phyloP scores from a whole-genome alignment of 306 rosid species.

The Heteromeles arbutifolia region DNA sequence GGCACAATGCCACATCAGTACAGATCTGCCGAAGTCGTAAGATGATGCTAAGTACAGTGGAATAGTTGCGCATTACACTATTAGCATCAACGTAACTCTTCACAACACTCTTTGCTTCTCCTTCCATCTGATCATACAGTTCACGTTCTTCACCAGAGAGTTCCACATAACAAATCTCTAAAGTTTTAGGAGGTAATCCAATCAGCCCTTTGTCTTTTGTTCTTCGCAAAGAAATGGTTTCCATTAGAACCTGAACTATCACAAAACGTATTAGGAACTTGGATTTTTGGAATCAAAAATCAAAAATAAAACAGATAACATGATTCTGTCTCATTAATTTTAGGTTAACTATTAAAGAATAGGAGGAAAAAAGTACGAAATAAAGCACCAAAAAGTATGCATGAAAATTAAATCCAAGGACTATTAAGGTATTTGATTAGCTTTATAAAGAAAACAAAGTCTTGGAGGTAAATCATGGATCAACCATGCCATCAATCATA shows the following conservation, averaged over 20 bases:
- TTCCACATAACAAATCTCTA: conserved; percentile 54
- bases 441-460: not conserved
- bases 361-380: not conserved
- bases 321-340: not conserved
- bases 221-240: conserved; percentile 69
- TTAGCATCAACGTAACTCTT: conserved; percentile 10
- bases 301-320: not conserved
- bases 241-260: conserved; percentile 54
- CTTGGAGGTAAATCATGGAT: not conserved
- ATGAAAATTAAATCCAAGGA: not conserved
- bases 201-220: conserved; percentile 54
- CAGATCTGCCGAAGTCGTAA: conserved; percentile 82
- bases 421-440: not conserved
- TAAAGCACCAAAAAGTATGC: not conserved
- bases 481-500: not conserved
- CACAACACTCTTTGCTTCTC: conserved; percentile 27
- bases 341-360: not conserved
- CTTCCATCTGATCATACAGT: conserved; percentile 54
- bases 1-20: conserved; percentile 57
- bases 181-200: conserved; percentile 61
- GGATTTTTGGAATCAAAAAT: not conserved
- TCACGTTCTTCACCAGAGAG: conserved; percentile 66
- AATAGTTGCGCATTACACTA: conserved; percentile 28
- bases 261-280: not conserved
- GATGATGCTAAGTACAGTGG: conserved; percentile 49